These are phyloP conservation scores for Pseudocercospora musae DNA, from an alignment of 2,329 filamentous ascomycete genomes.

Conservation along the genomic window DNA sequence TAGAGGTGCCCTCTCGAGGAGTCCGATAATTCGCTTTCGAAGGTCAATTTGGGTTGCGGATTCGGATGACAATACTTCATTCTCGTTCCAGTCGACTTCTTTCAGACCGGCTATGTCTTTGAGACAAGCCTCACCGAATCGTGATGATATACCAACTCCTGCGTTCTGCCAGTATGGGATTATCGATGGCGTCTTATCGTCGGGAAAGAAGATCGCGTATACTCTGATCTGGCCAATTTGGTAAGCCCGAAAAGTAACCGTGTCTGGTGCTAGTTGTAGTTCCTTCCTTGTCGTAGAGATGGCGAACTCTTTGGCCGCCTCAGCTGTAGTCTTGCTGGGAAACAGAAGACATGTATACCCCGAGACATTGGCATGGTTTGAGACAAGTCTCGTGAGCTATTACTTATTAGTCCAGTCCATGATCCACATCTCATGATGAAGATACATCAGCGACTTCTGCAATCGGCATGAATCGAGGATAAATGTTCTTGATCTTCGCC, in stretches of 20 bases:
- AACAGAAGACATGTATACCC: neutral
- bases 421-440: neutral
- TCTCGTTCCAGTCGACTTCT: neutral
- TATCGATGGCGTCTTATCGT: neutral
- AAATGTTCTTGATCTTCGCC: neutral
- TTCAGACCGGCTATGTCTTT: neutral
- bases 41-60: neutral
- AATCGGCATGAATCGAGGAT: slow-evolving; percentile 2
- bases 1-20: neutral
- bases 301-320: neutral
- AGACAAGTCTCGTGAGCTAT: neutral
- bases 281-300: neutral
- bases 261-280: neutral
- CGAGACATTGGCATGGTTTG: neutral
- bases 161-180: neutral
- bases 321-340: neutral
- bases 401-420: neutral
- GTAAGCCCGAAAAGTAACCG: neutral
- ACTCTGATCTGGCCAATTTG: neutral
- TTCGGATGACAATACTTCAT: neutral
- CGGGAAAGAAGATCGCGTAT: neutral
- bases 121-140: neutral
- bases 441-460: neutral
- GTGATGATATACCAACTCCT: slow-evolving; percentile 1
- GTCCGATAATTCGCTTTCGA: neutral